Conservation (phyloP, 345 rosid genomes). For the Brassica carinata region DNA sequence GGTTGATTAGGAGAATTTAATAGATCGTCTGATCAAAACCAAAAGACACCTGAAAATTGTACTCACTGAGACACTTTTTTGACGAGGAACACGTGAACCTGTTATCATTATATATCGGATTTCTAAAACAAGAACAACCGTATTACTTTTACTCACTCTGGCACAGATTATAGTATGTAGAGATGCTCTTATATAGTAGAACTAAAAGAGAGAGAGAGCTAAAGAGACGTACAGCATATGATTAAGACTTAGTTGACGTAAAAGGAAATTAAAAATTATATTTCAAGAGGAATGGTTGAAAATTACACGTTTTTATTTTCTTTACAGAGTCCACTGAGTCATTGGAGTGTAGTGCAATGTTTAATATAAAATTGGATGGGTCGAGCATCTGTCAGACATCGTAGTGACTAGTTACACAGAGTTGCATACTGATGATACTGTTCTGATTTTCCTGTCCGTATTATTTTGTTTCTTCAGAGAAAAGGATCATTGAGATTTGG, state of each 20-base stretch:
- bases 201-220: background rate
- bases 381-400: conserved; percentile 17
- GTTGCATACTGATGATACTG: background rate
- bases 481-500: background rate
- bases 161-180: background rate
- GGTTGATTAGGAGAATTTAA: conserved; percentile 18
- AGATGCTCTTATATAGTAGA: conserved; percentile 25
- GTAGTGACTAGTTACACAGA: conserved; percentile 19
- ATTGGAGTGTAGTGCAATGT: background rate
- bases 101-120: conserved; percentile 17
- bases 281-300: background rate
- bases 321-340: background rate
- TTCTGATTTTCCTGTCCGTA: conserved; percentile 19
- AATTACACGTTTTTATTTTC: background rate
- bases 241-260: background rate
- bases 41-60: conserved; percentile 37
- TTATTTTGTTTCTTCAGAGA: conserved; percentile 5
- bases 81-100: conserved; percentile 26
- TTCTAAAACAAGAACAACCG: background rate
- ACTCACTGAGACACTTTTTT: conserved; percentile 37
- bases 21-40: conserved; percentile 41
- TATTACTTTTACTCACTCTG: background rate
- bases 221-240: background rate
- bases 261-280: background rate
- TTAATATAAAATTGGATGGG: background rate